These are phyloP conservation scores for Apiotrichum sp. DNA, from an alignment of 1,284 basidiomycete species.

Conservation along the genomic window DNA sequence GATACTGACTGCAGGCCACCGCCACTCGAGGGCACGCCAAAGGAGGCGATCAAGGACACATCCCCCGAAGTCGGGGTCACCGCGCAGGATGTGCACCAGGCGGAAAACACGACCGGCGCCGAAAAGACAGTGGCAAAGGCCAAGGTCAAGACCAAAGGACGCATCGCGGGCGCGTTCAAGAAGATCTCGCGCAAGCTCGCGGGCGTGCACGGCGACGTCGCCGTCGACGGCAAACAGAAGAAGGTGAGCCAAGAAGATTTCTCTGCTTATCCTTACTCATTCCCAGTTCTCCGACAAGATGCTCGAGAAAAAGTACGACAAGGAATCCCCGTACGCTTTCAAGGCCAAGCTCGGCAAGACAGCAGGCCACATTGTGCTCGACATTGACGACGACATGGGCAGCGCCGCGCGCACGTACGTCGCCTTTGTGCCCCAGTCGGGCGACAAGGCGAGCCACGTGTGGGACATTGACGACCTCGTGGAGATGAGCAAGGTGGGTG, in stretches of 20 bases:
- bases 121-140: background rate
- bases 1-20: background rate
- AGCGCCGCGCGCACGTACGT: background rate
- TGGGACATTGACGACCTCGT: constrained; percentile 7
- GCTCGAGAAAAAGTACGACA: constrained; percentile 3
- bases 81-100: no score
- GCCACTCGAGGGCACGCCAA: background rate
- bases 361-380: constrained; percentile 2
- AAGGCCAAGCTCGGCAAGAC: background rate
- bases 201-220: constrained; percentile 1
- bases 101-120: background rate
- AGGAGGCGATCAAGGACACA: background rate
- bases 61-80: background rate
- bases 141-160: background rate
- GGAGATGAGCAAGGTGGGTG: constrained; percentile 4
- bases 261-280: background rate
- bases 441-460: background rate
- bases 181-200: constrained; percentile 4
- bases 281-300: background rate
- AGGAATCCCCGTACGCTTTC: constrained; percentile 1
- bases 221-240: constrained; percentile 1
- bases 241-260: background rate
- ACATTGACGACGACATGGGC: background rate
- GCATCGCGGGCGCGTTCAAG: constrained; percentile 3
- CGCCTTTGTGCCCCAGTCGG: background rate